Evolutionary conservation across 345 rosid genomes (phyloP).

Genomic region (Euclidium syriacum): DNA sequence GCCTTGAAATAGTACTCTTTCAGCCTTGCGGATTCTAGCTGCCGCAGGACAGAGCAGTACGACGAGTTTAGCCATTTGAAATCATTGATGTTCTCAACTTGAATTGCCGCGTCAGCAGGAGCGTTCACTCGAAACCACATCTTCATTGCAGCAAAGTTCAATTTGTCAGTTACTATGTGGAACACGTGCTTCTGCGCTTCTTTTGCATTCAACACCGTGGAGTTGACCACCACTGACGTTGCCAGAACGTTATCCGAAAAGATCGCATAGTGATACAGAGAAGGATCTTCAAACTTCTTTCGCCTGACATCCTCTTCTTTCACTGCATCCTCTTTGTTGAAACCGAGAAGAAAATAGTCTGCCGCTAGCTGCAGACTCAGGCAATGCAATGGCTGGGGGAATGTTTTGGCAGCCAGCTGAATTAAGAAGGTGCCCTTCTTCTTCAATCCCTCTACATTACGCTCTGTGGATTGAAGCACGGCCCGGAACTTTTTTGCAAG

Average conservation of each 20-base stretch:
- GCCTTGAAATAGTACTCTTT: slow-evolving; percentile 84
- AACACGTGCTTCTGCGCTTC: slow-evolving; percentile 85
- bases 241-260: slow-evolving; percentile 96
- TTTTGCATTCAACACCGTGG: slow-evolving; percentile 59
- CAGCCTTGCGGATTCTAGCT: slow-evolving; percentile 78
- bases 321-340: slow-evolving; percentile 32
- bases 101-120: slow-evolving; percentile 53
- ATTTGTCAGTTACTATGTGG: slow-evolving; percentile 92
- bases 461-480: slow-evolving; percentile 80
- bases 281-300: slow-evolving; percentile 63
- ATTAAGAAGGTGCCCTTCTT: slow-evolving; percentile 85
- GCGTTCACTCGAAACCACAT: slow-evolving; percentile 69
- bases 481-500: slow-evolving; percentile 74
- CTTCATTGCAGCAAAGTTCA: slow-evolving; percentile 70
- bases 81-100: slow-evolving; percentile 67
- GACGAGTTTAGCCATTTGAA: slow-evolving; percentile 86
- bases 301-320: slow-evolving; percentile 33
- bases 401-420: slow-evolving; percentile 95
- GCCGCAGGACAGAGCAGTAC: slow-evolving; percentile 77
- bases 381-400: slow-evolving; percentile 88
- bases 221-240: slow-evolving; percentile 92
- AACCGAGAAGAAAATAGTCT: slow-evolving; percentile 58
- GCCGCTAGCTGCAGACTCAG: slow-evolving; percentile 81
- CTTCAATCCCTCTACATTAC: slow-evolving; percentile 51
- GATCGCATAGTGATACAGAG: slow-evolving; percentile 87